Base-by-base conservation (phyloP, 768 basidiomycete species). In the Fistulinella prunicolor region DNA sequence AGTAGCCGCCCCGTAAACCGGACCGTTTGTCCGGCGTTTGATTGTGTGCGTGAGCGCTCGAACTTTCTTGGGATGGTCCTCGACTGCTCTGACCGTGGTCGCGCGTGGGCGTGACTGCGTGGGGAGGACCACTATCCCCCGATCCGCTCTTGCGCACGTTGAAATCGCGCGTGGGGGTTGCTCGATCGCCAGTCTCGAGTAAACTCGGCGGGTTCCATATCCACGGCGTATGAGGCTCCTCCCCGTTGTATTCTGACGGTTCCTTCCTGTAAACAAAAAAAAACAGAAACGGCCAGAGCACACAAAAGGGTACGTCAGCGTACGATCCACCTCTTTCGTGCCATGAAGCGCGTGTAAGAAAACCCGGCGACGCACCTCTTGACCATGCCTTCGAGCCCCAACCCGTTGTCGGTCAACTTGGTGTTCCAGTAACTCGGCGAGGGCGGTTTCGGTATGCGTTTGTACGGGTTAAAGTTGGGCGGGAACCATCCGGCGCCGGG, bases 401-500 rank as follows among this genome's bases (percentile, higher is more conserved):
- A 67, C 0, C 82, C 81, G 62, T 89, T 89, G 41, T 82, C 73
- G 1, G 70, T 58, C 22, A 89, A 63, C 57, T 75, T 63, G 4
- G 77, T 78, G 3, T 76, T 74, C 62, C 84, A 78, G 63, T 89
- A 89, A 48, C 79, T 81, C 2, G 78, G 77, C 54, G 82, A 83
- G 5, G 83, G 79, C 0, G 76, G 75, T 36, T 74, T 79, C n/a
- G 80, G 75, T 10, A 71, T 58, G 17, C 82, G 80, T 60, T 86
- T 87, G 71, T 80, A 81, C 0, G 86, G 86, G 47, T 86, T 83
- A 53, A 65, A 72, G 35, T 64, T 61, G 47, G 62, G 51, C 14
- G 61, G 63, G 21, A 62, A 57, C 59, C 62, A 68, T 2, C 66
- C 64, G 20, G 58, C 53, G 7, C 58, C 64, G 20, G 65, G 66